Percentiles rank a stretch among this genome's conserved stretches.
Conservation (phyloP, 2,329 filamentous ascomycete species). For the Penicillium sp. region DNA sequence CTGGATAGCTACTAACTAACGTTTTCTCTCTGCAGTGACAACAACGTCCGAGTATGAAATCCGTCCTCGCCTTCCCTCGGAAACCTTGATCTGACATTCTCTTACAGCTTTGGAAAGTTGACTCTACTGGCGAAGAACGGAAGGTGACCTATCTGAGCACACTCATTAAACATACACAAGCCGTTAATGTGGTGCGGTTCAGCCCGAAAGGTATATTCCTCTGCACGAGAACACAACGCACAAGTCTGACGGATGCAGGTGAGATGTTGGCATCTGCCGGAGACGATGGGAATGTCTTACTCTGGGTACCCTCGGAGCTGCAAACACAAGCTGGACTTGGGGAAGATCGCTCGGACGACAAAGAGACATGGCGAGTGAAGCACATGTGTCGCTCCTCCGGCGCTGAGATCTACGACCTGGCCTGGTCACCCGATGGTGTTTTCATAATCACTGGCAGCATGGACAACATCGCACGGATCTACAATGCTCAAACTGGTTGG, state of each 20-base stretch:
- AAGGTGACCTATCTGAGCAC: slow-evolving; percentile 92
- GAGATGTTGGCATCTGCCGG: slow-evolving; percentile 93
- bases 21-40: slow-evolving; percentile 58
- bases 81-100: slow-evolving; percentile 38
- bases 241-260: slow-evolving; percentile 55
- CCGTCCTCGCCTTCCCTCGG: slow-evolving; percentile 19
- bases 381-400: slow-evolving; percentile 96
- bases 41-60: slow-evolving; percentile 80
- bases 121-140: slow-evolving; percentile 78
- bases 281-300: slow-evolving; percentile 93
- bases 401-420: slow-evolving; percentile 95
- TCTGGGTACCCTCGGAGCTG: slow-evolving; percentile 88
- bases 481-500: slow-evolving; percentile 86
- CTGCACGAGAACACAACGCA: background rate
- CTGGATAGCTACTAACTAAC: slow-evolving; percentile 15
- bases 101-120: slow-evolving; percentile 82
- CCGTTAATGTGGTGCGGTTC: slow-evolving; percentile 97
- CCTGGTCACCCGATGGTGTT: slow-evolving; percentile 95
- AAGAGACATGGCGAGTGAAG: slow-evolving; percentile 94
- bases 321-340: slow-evolving; percentile 69
- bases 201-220: slow-evolving; percentile 74
- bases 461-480: slow-evolving; percentile 97
- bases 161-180: slow-evolving; percentile 89
- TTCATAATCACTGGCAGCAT: slow-evolving; percentile 99
- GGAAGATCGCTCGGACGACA: slow-evolving; percentile 84